Base-by-base conservation (phyloP, 176 grass and related monocot genomes). In the Otatea glauca region DNA sequence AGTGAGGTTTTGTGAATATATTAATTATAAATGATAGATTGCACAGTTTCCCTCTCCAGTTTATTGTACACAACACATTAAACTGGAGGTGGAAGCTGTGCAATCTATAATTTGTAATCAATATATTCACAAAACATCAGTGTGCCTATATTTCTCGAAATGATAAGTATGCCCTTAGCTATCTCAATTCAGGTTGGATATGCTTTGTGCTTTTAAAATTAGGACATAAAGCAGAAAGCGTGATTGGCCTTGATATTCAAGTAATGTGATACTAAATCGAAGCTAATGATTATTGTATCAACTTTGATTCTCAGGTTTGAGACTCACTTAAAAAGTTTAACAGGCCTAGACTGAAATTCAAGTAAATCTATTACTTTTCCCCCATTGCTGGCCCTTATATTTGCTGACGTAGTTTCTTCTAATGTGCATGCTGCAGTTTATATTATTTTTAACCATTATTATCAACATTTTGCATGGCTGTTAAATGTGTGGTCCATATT, bases 381-480 rank as follows among this genome's bases (percentile, higher is more conserved):
- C 45, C 50, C 55, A 62, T 59, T 86, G 51, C 35, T 70, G 43
- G 55, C 7, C 35, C 29, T 76, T 55, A 76, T 66, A 65, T 84
- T 44, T 73, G 37, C 64, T 43, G 11, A 83, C 20, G 16, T 45
- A 64, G 42, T 86, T 70, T 63, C 32, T 79, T 53, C 43, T 71
- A 76, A 61, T 85, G 37, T 48, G 64, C 17, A 43, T 71, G 59
- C 35, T 65, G 56, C 56, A 81, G 1, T 90, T 77, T 90, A 64
- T 59, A 81, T 85, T 61, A 44, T 85, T 39, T 61, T 76, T 70
- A 44, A 64, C 65, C 35, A 77, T 64, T 74, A 53, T 58, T 62
- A 80, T 65, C 47, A 39, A 39, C 43, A 38, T 77, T 42, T 70
- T 70, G n/a, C 25, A 72, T 86, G 53, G 45, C 72, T 14, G 55